Evolutionary conservation across 495 filamentous ascomycete species (phyloP), one percentile per base, ranked within the genome.

Genomic region (Articulospora tetracladia): DNA sequence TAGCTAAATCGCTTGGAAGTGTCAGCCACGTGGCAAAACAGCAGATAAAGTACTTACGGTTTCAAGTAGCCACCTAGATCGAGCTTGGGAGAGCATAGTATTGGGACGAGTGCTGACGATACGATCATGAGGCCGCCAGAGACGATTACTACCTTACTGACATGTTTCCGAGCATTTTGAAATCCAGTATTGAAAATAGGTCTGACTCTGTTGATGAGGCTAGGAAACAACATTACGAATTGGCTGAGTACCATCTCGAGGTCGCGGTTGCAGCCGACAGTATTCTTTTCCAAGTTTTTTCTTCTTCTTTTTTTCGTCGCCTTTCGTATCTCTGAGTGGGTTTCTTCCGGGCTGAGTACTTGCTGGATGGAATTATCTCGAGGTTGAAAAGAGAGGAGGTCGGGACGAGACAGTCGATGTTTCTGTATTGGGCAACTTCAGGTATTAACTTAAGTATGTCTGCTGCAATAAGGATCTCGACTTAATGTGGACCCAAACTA

Each of bases 81-180:
- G 27, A 49, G 55, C 17, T 3, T 26, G n/a, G 51, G 24, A 12
- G 55, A 25, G 3, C 19, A 47, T 7, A 57, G 15, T 12, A 41
- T 48, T 11, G 55, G 55, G 25, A 49, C 26, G 17, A 47, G 22
- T 13, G 41, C 24, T 27, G 55, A 36, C 24, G 55, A 57, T 47
- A 39, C 55, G 47, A 57, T n/a, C 41, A 57, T 48, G 4, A 26
- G 1, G 22, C 55, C 55, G 24, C 55, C 48, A 32, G 41, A 17
- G 17, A 48, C 13, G 30, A 19, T 24, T 30, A 30, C 27, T 24
- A 48, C 19, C 17, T 20, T 19, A 28, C 20, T 17, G n/a, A 17
- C n/a, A 34, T 57, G 55, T 1, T 41, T 30, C 25, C 49, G 20
- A 27, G 26, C 41, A 17, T 15, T 7, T 17, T 44, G 10, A 7